Conservation (phyloP, 148 eudicot genomes). For the Linanthus parryae region DNA sequence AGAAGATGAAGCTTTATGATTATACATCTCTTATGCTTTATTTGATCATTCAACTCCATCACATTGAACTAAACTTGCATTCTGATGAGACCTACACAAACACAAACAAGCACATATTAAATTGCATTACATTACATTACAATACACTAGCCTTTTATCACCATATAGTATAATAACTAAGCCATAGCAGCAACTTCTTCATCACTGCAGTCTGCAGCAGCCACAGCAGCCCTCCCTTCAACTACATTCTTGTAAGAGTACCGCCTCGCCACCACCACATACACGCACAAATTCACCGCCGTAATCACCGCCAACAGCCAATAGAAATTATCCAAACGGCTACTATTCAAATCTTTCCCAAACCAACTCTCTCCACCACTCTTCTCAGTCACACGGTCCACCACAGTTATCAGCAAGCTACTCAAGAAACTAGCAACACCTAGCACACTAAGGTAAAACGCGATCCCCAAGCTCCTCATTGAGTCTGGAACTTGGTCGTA, state of each 20-base stretch:
- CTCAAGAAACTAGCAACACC: conserved; percentile 57
- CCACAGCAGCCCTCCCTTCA: conserved; percentile 21
- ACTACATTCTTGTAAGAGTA: conserved; percentile 64
- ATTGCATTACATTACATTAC: too few species aligned
- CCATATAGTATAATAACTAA: too few species aligned
- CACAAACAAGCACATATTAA: too few species aligned
- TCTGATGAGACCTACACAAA: too few species aligned
- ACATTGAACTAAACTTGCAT: too few species aligned
- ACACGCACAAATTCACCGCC: conserved; percentile 20
- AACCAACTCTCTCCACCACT: conserved; percentile 62
- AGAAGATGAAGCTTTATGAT: too few species aligned
- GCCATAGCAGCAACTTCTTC: too few species aligned
- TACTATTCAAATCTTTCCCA: conserved; percentile 38
- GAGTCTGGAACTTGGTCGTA: conserved; percentile 83
- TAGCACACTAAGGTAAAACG: conserved; percentile 56
- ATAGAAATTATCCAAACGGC: conserved; percentile 34
- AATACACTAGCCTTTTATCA: too few species aligned
- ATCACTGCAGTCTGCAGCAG: conserved; percentile 35
- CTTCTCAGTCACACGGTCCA: conserved; percentile 37
- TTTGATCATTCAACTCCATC: too few species aligned
- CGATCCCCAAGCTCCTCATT: conserved; percentile 69
- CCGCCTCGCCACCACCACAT: conserved; percentile 30
- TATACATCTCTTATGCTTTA: too few species aligned
- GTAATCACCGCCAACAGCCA: conserved; percentile 31
- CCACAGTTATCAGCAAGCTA: conserved; percentile 45